These are phyloP conservation scores for Coemansia sp. DNA, from an alignment of 192 early-diverging fungal genomes.

Conservation along the genomic window DNA sequence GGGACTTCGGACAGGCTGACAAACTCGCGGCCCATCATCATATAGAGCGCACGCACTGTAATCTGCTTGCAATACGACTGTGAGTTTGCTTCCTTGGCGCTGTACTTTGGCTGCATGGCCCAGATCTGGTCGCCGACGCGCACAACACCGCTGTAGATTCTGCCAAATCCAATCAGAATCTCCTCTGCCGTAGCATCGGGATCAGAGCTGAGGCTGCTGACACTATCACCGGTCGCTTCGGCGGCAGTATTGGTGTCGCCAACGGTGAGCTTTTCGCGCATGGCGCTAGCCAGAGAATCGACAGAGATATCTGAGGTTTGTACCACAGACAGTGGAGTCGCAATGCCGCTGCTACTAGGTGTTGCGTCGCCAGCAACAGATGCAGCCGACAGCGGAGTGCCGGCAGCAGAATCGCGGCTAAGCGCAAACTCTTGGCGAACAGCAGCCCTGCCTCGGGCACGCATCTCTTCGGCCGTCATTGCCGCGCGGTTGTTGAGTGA, in stretches of 20 bases:
- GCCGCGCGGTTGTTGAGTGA: constrained; percentile 63
- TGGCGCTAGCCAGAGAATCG: constrained; percentile 33
- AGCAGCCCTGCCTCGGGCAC: constrained; percentile 66
- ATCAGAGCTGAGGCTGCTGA: constrained; percentile 21
- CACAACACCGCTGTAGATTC: constrained; percentile 91
- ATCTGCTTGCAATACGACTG: constrained; percentile 67
- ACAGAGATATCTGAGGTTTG: constrained; percentile 4
- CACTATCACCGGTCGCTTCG: not conserved
- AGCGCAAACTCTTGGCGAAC: constrained; percentile 52
- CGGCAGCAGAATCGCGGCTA: constrained; percentile 25
- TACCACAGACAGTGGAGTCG: constrained; percentile 18
- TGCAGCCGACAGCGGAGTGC: constrained; percentile 26
- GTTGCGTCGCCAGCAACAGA: constrained; percentile 21
- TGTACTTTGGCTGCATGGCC: constrained; percentile 94
- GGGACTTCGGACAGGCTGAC: constrained; percentile 79
- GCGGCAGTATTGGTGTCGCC: not conserved
- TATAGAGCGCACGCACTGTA: constrained; percentile 76
- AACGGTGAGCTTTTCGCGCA: constrained; percentile 34
- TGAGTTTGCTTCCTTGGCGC: constrained; percentile 61
- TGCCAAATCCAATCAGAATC: constrained; percentile 85
- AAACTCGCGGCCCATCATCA: constrained; percentile 98
- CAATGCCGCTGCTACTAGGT: constrained; percentile 30
- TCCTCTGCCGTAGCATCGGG: constrained; percentile 57
- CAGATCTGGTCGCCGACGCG: constrained; percentile 82
- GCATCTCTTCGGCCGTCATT: constrained; percentile 86